Base-by-base conservation (phyloP, 2,329 filamentous ascomycete species). In the Cordyceps cicadae region DNA sequence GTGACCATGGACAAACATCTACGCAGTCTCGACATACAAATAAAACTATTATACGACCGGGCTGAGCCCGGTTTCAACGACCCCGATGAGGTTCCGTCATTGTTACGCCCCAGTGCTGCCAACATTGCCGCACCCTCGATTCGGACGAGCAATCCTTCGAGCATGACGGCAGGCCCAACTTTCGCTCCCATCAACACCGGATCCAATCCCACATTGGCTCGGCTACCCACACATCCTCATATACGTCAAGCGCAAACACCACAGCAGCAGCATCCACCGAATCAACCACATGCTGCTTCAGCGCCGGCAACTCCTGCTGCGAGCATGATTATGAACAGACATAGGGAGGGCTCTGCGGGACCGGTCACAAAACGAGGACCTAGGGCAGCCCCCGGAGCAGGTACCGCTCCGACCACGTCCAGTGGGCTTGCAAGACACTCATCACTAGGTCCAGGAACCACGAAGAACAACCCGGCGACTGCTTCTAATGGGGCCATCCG, bases 361-460 rank as follows among this genome's bases (percentile, higher is more conserved):
- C 83, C 83, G n/a, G 71, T 73, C 12, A 79, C 78, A 21, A 86
- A 87, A 70, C 77, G 81, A 39, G 79, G 75, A 0, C 79, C 79
- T 2, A 77, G 82, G 45, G 72, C 74, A 61, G 81, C 74, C 66
- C 76, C 72, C 50, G 75, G 76, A 29, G 71, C 81, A 2, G 78
- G 77, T 52, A 81, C 71, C 62, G 66, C 78, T 3, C 79, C 82
- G 2, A 71, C 74, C 8, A 77, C 80, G 3, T 84, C 83, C 2
- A 86, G 83, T 67, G 79, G 79, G 1, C 75, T 87, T 12, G 84
- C 84, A 7, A 78, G 85, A 15, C 85, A 87, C 68, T 79, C 84
- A 1, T 87, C 85, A 1, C 75, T 86, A 3, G 84, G 84, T 0
- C 85, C 85, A 0, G 83, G 84, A 32, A 86, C 84, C 3, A 82